Evolutionary conservation across 495 filamentous ascomycete species (phyloP), one percentile per base, ranked within the genome.

Genomic region (Chaetomium fimeti): DNA sequence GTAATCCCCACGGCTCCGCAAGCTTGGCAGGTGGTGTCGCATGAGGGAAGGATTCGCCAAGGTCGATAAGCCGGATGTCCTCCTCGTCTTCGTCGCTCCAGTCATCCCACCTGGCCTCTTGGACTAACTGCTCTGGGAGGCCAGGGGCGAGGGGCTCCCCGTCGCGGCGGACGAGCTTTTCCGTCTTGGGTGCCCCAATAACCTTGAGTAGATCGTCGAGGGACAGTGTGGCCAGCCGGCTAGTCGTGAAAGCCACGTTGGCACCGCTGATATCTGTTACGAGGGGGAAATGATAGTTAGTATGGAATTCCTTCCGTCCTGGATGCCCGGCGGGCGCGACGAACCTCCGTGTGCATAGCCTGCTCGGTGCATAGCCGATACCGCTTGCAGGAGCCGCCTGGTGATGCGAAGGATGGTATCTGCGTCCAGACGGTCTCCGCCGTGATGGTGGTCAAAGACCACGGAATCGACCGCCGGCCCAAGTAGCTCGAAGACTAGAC

Each of bases 401-500:
- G 72, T 68, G 4, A 75, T 71, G 55, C 69, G 62, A 2, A 74
- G 60, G 61, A 52, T 25, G 8, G 45, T 38, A 27, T 6, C 22
- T 8, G 43, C 1, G n/a, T 52, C 45, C 20, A 49, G 27, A 20
- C 0, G n/a, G 24, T 60, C 45, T 3, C 29, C 58, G 18, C 20
- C 29, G 1, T 3, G 69, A 67, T 40, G 9, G 62, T 77, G 72
- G 49, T 75, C 66, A 3, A 27, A 8, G 20, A 64, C 18, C 28
- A 62, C 29, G 12, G 64, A 54, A 29, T 64, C 62, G 25, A 72
- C 12, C 0, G 66, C 77, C 3, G 80, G 79, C 5, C 80, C 81
- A 45, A 81, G 70, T 22, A 79, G 60, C 64, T 81, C 76, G 57
- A 79, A 73, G 2, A 81, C 76, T 40, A 82, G 71, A 65, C 79